A percentile compares a stretch with the other conserved stretches of the same genome.
Evolutionary conservation across 2,329 filamentous ascomycete genomes (phyloP).

Genomic region (Dactylellina haptotyla): DNA sequence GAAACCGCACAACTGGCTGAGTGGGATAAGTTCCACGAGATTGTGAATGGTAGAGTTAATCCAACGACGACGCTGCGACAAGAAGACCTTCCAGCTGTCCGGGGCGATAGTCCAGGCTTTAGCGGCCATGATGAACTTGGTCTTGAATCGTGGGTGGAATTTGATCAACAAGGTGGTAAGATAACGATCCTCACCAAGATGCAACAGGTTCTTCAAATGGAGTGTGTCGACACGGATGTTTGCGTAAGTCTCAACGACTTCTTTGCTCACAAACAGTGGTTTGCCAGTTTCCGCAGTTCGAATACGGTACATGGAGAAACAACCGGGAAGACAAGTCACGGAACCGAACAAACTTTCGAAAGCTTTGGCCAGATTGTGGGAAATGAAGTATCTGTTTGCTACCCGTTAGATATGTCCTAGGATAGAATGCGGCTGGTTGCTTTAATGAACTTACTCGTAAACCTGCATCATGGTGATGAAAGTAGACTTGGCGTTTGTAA

Average conservation of each 20-base stretch:
- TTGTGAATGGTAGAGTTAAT: constrained; percentile 99
- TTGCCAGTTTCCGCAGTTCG: constrained; percentile 93
- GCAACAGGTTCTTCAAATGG: constrained; percentile 98
- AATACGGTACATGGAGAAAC: constrained; percentile 99
- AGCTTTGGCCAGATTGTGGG: constrained; percentile 94
- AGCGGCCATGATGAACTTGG: constrained; percentile 91
- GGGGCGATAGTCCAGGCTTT: constrained; percentile 98
- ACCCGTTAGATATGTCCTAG: constrained; percentile 13
- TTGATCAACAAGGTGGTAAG: constrained; percentile 94
- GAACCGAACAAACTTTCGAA: constrained; percentile 97
- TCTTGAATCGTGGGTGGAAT: constrained; percentile 93
- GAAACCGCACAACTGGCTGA: constrained; percentile 96
- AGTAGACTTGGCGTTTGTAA: constrained; percentile 91
- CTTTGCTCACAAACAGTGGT: constrained; percentile 92
- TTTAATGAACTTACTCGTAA: constrained; percentile 76
- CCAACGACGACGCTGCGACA: constrained; percentile 98
- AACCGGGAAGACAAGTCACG: constrained; percentile 96
- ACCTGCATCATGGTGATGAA: constrained; percentile 99
- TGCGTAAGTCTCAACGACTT: constrained; percentile 86
- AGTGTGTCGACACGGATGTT: constrained; percentile 96
- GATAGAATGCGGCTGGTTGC: not conserved
- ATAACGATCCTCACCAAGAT: constrained; percentile 97
- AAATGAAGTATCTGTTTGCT: constrained; percentile 82
- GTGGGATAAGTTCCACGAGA: constrained; percentile 89
- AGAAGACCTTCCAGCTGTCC: constrained; percentile 91